Conservation (phyloP, 257 asterid species). For the Solanum phureja region DNA sequence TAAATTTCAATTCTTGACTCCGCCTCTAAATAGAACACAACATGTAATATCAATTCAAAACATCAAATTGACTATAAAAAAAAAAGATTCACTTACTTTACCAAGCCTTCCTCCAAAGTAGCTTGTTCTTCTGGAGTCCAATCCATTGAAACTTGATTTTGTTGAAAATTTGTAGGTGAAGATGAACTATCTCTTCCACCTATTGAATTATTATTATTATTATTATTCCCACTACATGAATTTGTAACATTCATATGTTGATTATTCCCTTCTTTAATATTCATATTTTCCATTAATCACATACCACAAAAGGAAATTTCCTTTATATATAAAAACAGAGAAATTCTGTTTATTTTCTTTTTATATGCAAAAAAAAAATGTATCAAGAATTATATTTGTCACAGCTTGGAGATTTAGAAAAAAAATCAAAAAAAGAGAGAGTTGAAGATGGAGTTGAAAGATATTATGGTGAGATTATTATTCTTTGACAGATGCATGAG, state of each 20-base stretch:
- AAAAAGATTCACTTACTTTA: constrained; percentile 27
- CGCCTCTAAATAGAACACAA: neutral
- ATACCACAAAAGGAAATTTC: neutral
- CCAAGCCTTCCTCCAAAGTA: constrained; percentile 52
- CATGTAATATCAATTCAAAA: neutral
- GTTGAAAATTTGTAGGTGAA: constrained; percentile 48
- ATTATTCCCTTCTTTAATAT: neutral
- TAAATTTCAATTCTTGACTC: neutral
- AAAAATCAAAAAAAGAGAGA: neutral
- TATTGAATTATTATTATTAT: neutral
- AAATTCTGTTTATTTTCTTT: neutral
- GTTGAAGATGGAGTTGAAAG: neutral
- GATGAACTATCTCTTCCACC: neutral
- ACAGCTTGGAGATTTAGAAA: neutral
- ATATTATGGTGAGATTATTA: neutral
- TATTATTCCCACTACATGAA: neutral
- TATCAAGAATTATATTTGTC: neutral
- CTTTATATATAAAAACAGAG: neutral
- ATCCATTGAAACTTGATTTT: constrained; percentile 72
- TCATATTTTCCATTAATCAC: constrained; percentile 1
- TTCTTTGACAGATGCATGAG: constrained; percentile 1
- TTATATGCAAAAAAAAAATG: neutral
- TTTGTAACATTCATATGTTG: neutral
- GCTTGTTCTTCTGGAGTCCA: constrained; percentile 87
- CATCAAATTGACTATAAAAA: neutral